Evolutionary conservation across 805 yeast genomes (phyloP).

Genomic region (Kazachstania kunashirensis): DNA sequence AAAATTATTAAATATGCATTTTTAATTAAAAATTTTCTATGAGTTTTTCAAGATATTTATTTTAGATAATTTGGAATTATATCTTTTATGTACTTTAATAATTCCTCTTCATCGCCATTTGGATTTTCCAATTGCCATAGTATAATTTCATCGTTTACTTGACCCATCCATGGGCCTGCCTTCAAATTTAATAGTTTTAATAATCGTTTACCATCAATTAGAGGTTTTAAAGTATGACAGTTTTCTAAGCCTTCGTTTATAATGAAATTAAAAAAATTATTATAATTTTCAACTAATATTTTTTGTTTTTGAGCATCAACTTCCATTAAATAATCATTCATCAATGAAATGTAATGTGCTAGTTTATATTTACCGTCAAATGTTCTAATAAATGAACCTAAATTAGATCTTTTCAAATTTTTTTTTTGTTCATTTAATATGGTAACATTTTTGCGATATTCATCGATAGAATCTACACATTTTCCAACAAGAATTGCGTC

Average conservation of each 20-base stretch:
- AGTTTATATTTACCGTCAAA: slow-evolving; percentile 45
- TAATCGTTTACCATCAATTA: slow-evolving; percentile 69
- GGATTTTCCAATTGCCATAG: slow-evolving; percentile 79
- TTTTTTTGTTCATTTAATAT: slow-evolving; percentile 12
- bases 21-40: no score
- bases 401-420: slow-evolving; percentile 37
- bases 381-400: slow-evolving; percentile 51
- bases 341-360: slow-evolving; percentile 31
- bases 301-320: slow-evolving; percentile 6
- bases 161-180: slow-evolving; percentile 84
- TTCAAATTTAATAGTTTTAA: slow-evolving; percentile 41
- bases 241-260: slow-evolving; percentile 16
- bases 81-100: slow-evolving; percentile 35
- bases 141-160: slow-evolving; percentile 44
- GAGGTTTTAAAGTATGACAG: slow-evolving; percentile 42
- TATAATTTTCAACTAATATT: slow-evolving; percentile 24
- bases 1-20: neutral
- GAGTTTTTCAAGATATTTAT: neutral
- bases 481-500: slow-evolving; percentile 44
- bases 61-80: slow-evolving; percentile 17
- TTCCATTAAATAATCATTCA: slow-evolving; percentile 10
- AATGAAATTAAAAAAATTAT: slow-evolving; percentile 25
- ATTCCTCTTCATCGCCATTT: slow-evolving; percentile 39
- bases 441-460: slow-evolving; percentile 24
- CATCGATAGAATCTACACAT: slow-evolving; percentile 31